A percentile compares a stretch with the other conserved stretches of the same genome.
Evolutionary conservation across 495 filamentous ascomycete genomes (phyloP).

Genomic region (Wilcoxina mikolae): DNA sequence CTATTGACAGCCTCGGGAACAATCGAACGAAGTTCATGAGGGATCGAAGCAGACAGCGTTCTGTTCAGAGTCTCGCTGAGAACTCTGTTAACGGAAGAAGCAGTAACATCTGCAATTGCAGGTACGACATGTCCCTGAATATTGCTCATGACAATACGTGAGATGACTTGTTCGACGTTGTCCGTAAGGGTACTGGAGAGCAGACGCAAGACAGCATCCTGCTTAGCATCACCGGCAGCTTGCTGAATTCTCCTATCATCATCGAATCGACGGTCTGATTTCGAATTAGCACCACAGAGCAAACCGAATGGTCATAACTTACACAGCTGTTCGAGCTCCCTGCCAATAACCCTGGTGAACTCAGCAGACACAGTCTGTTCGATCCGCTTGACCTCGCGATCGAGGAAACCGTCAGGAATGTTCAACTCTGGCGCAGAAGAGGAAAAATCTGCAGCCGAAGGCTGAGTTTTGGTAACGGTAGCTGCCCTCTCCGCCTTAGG

Average conservation of each 20-base stretch:
- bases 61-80: slow-evolving; percentile 38
- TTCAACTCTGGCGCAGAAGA: slow-evolving; percentile 21
- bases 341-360: slow-evolving; percentile 41
- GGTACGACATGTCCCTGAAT: slow-evolving; percentile 47
- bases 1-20: slow-evolving; percentile 43
- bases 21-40: slow-evolving; percentile 39
- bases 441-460: background rate
- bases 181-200: slow-evolving; percentile 78
- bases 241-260: slow-evolving; percentile 50
- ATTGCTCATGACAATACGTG: slow-evolving; percentile 50
- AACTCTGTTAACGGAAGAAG: slow-evolving; percentile 45
- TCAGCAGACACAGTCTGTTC: slow-evolving; percentile 42
- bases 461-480: slow-evolving; percentile 2
- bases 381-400: slow-evolving; percentile 41
- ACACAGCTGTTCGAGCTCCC: slow-evolving; percentile 44
- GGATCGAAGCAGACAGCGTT: slow-evolving; percentile 33
- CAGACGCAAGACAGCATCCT: slow-evolving; percentile 67
- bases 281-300: slow-evolving; percentile 17
- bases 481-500: slow-evolving; percentile 14
- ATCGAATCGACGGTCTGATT: slow-evolving; percentile 41
- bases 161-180: slow-evolving; percentile 71
- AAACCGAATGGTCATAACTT: slow-evolving; percentile 6
- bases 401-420: slow-evolving; percentile 32
- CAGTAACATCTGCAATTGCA: slow-evolving; percentile 36
- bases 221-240: slow-evolving; percentile 47